phyloP scores from a whole-genome alignment of 805 yeast species.

The Teunomyces kruisii region DNA sequence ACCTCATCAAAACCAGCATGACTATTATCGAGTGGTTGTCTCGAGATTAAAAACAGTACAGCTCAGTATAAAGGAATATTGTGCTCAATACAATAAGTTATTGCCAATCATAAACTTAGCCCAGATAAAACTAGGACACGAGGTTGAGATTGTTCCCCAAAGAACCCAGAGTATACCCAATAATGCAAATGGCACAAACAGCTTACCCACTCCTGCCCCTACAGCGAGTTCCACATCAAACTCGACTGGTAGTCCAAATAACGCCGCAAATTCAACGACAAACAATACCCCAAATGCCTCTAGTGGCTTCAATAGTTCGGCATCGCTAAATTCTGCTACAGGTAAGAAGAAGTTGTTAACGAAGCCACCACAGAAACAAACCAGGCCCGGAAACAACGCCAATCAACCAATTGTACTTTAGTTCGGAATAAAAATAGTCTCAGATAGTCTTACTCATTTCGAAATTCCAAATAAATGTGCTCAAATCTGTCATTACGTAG shows the following conservation, averaged over 20 bases:
- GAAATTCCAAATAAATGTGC: background rate
- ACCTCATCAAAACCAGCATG: slow-evolving; percentile 32
- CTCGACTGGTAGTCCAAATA: background rate
- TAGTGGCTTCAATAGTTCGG: background rate
- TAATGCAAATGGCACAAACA: background rate
- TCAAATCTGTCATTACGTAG: background rate
- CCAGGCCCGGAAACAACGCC: slow-evolving; percentile 2
- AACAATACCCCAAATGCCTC: background rate
- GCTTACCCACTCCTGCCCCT: slow-evolving; percentile 5
- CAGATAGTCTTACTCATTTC: background rate
- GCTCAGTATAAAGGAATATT: slow-evolving; percentile 41
- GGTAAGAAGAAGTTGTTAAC: slow-evolving; percentile 1
- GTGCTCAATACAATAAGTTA: slow-evolving; percentile 43
- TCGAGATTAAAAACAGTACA: slow-evolving; percentile 38
- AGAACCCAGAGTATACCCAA: background rate
- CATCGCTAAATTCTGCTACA: background rate
- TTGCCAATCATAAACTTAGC: slow-evolving; percentile 52
- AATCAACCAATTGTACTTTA: slow-evolving; percentile 6
- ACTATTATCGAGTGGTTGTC: slow-evolving; percentile 37
- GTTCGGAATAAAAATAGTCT: background rate
- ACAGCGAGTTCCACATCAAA: slow-evolving; percentile 1
- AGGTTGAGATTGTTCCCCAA: slow-evolving; percentile 45
- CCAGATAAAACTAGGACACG: slow-evolving; percentile 50
- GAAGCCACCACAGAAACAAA: background rate
- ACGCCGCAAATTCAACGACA: background rate